Evolutionary conservation across 257 asterid species (phyloP).

Genomic region (Nicotiana noctiflora): DNA sequence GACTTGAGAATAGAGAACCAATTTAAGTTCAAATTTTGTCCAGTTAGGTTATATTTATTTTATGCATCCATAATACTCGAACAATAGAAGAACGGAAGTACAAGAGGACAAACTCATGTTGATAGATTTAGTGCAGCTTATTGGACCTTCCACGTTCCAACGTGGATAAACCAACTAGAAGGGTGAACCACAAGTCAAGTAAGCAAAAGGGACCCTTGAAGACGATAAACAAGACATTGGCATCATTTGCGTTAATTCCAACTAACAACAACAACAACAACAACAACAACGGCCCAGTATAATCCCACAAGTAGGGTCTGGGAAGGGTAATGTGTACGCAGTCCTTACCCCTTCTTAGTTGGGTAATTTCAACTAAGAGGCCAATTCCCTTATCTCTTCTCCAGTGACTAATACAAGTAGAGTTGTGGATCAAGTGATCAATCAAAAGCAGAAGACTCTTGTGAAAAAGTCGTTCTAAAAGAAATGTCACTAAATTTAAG

Average conservation of each 20-base stretch:
- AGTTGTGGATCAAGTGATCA: slow-evolving; percentile 1
- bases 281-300: no score
- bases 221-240: background rate
- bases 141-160: background rate
- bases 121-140: no score
- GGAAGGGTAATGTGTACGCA: no score
- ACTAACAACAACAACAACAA: no score
- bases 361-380: background rate
- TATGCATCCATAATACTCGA: background rate
- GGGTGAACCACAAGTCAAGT: background rate
- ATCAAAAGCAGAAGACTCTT: background rate
- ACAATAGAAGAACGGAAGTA: no score
- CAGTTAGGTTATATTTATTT: background rate
- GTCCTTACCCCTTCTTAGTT: no score
- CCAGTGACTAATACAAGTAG: background rate
- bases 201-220: background rate
- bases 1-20: background rate
- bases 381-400: background rate
- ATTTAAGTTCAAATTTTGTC: background rate
- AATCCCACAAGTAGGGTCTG: no score
- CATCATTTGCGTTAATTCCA: background rate
- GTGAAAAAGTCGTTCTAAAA: background rate
- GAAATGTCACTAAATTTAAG: background rate
- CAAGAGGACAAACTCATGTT: no score
- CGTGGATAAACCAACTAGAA: background rate